Percentiles rank a stretch among this genome's conserved stretches.
phyloP scores from a whole-genome alignment of 2,329 filamentous ascomycete species.

The Biscogniauxia sp. region DNA sequence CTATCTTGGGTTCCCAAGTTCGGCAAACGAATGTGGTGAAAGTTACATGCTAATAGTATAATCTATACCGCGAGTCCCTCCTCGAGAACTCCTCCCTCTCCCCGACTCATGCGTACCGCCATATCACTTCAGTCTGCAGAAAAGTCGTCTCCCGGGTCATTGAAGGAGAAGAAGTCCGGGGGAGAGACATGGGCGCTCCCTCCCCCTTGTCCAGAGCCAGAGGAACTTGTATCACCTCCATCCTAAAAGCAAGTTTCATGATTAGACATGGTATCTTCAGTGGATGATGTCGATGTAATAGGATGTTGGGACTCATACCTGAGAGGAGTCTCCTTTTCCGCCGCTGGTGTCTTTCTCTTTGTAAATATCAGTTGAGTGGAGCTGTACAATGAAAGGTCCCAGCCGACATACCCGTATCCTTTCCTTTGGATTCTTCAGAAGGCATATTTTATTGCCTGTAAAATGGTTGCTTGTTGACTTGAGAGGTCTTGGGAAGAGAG shows the following conservation, averaged over 20 bases:
- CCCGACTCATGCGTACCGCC: background rate
- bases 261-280: background rate
- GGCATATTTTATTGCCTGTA: background rate
- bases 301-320: conserved; percentile 6
- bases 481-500: too few relatives aligned
- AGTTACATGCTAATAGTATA: background rate
- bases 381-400: background rate
- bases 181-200: conserved; percentile 15
- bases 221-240: conserved; percentile 2
- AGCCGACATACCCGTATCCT: background rate
- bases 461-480: too few relatives aligned
- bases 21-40: background rate
- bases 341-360: conserved; percentile 10
- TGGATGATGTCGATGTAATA: background rate
- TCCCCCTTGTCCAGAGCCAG: conserved; percentile 9
- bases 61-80: background rate
- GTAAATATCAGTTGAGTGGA: background rate
- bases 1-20: too few relatives aligned
- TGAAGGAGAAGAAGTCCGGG: conserved; percentile 21
- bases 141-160: conserved; percentile 16
- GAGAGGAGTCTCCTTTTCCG: conserved; percentile 13
- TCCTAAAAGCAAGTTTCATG: background rate
- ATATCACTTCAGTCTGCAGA: conserved; percentile 8
- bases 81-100: background rate
- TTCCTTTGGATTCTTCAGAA: background rate